phyloP scores from a whole-genome alignment of 371 early-diverging fungal species.

The Circinella minor region DNA sequence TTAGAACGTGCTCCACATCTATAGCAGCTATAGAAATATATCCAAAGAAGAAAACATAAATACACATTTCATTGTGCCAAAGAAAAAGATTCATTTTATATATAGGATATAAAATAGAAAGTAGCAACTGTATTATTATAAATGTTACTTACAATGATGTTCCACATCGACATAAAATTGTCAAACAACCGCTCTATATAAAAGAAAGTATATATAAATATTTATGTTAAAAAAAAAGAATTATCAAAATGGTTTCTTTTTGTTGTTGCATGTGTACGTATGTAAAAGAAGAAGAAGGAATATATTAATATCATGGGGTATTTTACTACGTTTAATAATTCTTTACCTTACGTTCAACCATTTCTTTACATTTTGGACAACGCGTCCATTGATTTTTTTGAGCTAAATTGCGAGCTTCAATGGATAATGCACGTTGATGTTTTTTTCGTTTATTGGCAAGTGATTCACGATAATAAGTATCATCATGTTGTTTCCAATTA shows the following conservation, averaged over 20 bases:
- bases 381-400: constrained; percentile 3
- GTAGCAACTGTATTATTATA: no score
- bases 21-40: neutral
- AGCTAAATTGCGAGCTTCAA: neutral
- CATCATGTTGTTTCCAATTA: neutral
- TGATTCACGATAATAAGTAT: neutral
- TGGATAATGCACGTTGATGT: neutral
- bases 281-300: no score
- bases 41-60: no score
- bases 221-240: no score
- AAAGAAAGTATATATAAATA: no score
- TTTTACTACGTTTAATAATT: neutral
- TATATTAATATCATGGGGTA: no score
- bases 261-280: no score
- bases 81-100: no score
- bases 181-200: neutral
- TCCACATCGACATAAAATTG: neutral
- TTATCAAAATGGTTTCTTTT: no score
- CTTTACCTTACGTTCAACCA: neutral
- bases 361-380: constrained; percentile 2
- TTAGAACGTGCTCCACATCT: neutral
- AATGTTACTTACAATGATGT: constrained; percentile 1
- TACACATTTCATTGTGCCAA: no score
- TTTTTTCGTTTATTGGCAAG: neutral
- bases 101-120: neutral